These are phyloP conservation scores for Pichia cabralensis DNA, from an alignment of 805 yeast genomes.

Conservation along the genomic window DNA sequence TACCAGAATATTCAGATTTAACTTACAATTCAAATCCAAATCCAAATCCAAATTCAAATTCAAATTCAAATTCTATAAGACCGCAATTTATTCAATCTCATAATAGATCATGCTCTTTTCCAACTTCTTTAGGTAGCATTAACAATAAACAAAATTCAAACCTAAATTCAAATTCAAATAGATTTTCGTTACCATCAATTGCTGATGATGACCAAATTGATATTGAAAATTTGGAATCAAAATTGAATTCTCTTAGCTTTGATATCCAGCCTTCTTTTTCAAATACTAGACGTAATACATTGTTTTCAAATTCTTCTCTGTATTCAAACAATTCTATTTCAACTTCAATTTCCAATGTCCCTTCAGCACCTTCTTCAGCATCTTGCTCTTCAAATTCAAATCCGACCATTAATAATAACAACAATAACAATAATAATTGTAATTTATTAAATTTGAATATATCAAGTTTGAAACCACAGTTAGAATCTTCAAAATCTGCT, in stretches of 20 bases:
- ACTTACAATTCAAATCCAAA: neutral
- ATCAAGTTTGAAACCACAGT: no score
- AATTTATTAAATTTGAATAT: no score
- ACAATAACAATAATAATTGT: neutral
- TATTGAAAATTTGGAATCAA: neutral
- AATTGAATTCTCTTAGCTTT: conserved; percentile 1
- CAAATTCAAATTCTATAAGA: neutral
- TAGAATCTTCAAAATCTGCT: no score
- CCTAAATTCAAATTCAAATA: conserved; percentile 1
- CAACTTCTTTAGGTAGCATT: no score
- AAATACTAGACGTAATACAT: conserved; percentile 7
- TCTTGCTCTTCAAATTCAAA: neutral
- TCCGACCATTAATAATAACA: neutral
- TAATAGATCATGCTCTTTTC: conserved; percentile 5
- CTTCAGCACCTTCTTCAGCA: neutral
- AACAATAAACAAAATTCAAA: no score
- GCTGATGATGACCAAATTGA: neutral
- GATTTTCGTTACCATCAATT: conserved; percentile 5
- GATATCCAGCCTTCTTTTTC: conserved; percentile 1
- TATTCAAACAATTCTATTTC: conserved; percentile 7
- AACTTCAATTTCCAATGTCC: no score
- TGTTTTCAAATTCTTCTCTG: conserved; percentile 10
- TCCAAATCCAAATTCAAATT: neutral
- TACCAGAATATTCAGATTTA: no score
- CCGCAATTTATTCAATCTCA: neutral